A percentile compares a stretch with the other conserved stretches of the same genome.
These are phyloP conservation scores for Stephania japonica DNA, from an alignment of 164 flowering plant species.

Conservation along the genomic window DNA sequence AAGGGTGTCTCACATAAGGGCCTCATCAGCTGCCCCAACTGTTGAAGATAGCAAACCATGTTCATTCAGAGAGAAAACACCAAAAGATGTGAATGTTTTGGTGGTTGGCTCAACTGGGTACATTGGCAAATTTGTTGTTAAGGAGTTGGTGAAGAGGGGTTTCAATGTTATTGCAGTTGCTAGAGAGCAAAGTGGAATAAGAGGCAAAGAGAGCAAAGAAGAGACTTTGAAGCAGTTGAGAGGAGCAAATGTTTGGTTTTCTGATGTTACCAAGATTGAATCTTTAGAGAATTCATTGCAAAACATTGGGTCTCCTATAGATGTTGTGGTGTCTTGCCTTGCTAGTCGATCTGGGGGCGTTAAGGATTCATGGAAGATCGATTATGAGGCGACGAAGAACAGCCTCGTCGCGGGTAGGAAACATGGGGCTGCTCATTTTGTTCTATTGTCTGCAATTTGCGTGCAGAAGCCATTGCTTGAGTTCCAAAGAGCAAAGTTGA, in stretches of 20 bases:
- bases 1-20: slow-evolving; percentile 16
- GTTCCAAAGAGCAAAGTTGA: slow-evolving; percentile 87
- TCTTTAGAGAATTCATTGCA: slow-evolving; percentile 46
- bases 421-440: slow-evolving; percentile 77
- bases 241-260: slow-evolving; percentile 71
- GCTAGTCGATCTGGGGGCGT: slow-evolving; percentile 89
- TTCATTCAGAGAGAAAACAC: slow-evolving; percentile 55
- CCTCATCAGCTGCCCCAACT: slow-evolving; percentile 25
- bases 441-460: slow-evolving; percentile 85
- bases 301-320: slow-evolving; percentile 42
- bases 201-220: slow-evolving; percentile 51
- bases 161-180: slow-evolving; percentile 80
- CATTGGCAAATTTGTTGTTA: slow-evolving; percentile 81
- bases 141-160: slow-evolving; percentile 63
- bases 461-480: slow-evolving; percentile 91
- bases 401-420: slow-evolving; percentile 68
- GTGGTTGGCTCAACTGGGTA: slow-evolving; percentile 96
- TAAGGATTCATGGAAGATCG: slow-evolving; percentile 87
- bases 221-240: slow-evolving; percentile 51
- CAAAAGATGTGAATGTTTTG: slow-evolving; percentile 63
- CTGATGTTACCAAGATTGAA: slow-evolving; percentile 65
- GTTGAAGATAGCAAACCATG: slow-evolving; percentile 22
- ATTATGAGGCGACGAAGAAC: slow-evolving; percentile 85
- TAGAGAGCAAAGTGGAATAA: slow-evolving; percentile 82
- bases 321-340: slow-evolving; percentile 86